phyloP scores from a whole-genome alignment of 257 asterid species.

The Coffea eugenioides region DNA sequence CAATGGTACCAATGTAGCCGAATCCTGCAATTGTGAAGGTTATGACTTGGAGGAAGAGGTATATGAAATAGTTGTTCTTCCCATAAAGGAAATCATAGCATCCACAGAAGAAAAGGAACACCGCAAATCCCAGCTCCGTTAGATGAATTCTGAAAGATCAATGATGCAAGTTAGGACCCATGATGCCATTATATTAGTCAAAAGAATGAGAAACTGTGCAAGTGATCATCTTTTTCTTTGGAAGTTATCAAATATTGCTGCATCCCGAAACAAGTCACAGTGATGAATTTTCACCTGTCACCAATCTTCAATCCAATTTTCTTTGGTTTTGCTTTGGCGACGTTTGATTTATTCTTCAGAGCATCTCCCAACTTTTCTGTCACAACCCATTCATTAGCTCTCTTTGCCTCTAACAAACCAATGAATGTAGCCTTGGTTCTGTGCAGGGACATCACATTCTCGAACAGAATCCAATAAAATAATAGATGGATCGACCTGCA shows the following conservation, averaged over 20 bases:
- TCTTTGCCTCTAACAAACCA: conserved; percentile 77
- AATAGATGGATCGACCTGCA: conserved; percentile 83
- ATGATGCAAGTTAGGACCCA: not conserved
- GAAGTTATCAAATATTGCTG: not conserved
- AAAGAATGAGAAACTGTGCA: no score
- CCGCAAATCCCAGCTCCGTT: conserved; percentile 77
- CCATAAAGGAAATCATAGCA: conserved; percentile 86
- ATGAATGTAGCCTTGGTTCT: conserved; percentile 95
- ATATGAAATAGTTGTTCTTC: conserved; percentile 69
- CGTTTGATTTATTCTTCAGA: conserved; percentile 56
- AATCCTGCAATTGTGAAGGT: conserved; percentile 85
- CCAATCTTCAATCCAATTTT: conserved; percentile 48
- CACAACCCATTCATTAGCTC: conserved; percentile 97
- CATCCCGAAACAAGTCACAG: not conserved
- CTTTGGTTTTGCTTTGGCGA: conserved; percentile 37
- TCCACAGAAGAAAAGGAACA: conserved; percentile 77
- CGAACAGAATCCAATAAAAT: conserved; percentile 95
- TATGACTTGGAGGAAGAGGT: conserved; percentile 79
- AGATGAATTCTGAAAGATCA: conserved; percentile 50
- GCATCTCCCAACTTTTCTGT: conserved; percentile 93
- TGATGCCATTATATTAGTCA: not conserved
- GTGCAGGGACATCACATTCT: conserved; percentile 94
- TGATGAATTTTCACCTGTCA: conserved; percentile 48
- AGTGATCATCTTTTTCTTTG: not conserved
- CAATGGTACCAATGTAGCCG: conserved; percentile 86